phyloP scores from a whole-genome alignment of 73 alveolate species.

The Tetrahymena malaccensis region DNA sequence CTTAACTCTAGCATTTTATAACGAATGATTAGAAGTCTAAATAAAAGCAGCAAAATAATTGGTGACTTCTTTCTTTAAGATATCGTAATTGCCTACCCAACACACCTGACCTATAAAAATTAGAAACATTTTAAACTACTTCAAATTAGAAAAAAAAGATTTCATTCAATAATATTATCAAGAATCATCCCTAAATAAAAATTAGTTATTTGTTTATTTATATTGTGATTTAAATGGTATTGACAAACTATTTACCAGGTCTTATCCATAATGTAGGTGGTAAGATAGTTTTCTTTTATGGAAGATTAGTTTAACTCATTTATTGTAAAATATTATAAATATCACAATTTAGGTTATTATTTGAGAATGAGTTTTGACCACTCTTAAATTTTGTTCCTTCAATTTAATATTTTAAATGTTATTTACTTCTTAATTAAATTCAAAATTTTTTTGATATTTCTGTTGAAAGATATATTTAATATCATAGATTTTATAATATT shows the following conservation, averaged over 20 bases:
- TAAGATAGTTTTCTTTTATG: neutral
- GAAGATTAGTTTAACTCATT: neutral
- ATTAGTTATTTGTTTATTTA: too few species aligned
- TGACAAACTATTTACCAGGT: neutral
- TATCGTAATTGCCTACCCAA: neutral
- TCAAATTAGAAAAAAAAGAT: neutral
- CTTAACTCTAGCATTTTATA: neutral
- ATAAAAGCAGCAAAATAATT: neutral
- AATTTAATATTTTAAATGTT: neutral
- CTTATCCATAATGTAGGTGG: neutral
- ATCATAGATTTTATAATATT: neutral
- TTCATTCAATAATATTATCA: too few species aligned
- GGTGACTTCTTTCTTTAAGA: neutral
- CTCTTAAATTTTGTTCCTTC: neutral
- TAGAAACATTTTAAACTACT: neutral
- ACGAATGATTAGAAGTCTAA: neutral
- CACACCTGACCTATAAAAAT: neutral
- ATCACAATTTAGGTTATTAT: neutral
- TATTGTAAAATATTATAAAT: neutral
- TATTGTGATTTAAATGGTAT: too few species aligned
- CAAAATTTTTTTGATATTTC: neutral
- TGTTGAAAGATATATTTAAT: neutral
- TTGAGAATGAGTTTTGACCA: neutral
- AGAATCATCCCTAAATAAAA: neutral
- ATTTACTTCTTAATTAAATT: neutral